Percentiles rank a stretch among this genome's conserved stretches.
Evolutionary conservation across 805 yeast genomes (phyloP).

Genomic region (Lipomyces chichibuensis): DNA sequence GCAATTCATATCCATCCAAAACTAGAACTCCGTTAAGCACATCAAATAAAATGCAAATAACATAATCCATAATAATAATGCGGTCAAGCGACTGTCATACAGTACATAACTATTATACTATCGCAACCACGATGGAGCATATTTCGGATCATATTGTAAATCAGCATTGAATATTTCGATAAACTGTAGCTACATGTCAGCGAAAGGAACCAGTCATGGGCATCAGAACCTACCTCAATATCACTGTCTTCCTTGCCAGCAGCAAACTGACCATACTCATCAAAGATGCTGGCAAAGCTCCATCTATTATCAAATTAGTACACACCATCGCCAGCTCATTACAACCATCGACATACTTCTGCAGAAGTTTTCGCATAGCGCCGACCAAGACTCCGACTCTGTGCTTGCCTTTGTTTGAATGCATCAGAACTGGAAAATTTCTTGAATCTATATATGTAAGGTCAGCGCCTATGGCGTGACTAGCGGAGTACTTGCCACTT

Average conservation of each 20-base stretch:
- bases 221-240: constrained; percentile 54
- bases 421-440: constrained; percentile 85
- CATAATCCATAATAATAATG: neutral
- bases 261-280: constrained; percentile 90
- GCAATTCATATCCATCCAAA: neutral
- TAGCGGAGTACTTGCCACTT: neutral
- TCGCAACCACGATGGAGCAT: constrained; percentile 67
- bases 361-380: constrained; percentile 76
- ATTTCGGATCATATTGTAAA: constrained; percentile 51
- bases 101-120: neutral
- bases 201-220: neutral
- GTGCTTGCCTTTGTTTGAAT: constrained; percentile 97
- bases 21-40: neutral
- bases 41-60: neutral
- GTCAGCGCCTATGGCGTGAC: neutral
- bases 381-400: constrained; percentile 95
- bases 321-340: neutral
- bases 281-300: constrained; percentile 90
- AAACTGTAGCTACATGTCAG: constrained; percentile 45
- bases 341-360: constrained; percentile 41
- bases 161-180: constrained; percentile 78
- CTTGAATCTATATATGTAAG: constrained; percentile 44
- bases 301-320: constrained; percentile 50
- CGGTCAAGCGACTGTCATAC: neutral
- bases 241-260: constrained; percentile 93